Evolutionary conservation across 176 grass and related monocot species (phyloP).

Genomic region (Lolium multiflorum): DNA sequence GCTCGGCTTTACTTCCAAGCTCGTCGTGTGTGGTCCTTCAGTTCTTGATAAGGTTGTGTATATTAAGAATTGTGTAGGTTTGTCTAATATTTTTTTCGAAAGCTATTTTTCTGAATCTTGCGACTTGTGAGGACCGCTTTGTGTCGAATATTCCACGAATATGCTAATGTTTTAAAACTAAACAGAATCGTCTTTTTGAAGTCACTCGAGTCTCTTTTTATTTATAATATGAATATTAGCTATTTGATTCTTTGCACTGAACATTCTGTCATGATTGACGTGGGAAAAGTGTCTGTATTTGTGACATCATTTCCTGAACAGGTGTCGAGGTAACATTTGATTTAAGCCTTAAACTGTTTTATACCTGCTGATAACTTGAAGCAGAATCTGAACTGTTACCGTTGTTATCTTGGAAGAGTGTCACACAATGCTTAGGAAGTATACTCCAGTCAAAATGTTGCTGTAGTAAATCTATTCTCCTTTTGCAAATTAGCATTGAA

Average conservation of each 20-base stretch:
- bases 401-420: background rate
- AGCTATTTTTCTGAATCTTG: conserved; percentile 35
- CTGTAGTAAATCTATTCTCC: background rate
- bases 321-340: conserved; percentile 25
- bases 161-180: conserved; percentile 36
- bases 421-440: background rate
- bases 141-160: conserved; percentile 12
- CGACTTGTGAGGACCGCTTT: background rate
- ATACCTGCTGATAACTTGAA: background rate
- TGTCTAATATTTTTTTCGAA: conserved; percentile 33
- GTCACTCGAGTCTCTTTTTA: background rate
- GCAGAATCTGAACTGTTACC: background rate
- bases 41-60: conserved; percentile 41
- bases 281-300: background rate
- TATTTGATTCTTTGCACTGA: conserved; percentile 4
- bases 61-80: conserved; percentile 23
- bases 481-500: background rate
- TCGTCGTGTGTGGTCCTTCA: conserved; percentile 40
- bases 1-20: conserved; percentile 40
- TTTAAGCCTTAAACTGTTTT: background rate
- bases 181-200: conserved; percentile 24
- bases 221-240: conserved; percentile 30
- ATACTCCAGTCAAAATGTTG: background rate
- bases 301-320: conserved; percentile 29
- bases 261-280: background rate